Conservation (phyloP, 2,329 filamentous ascomycete genomes). For the Tricladium varicosporioides region DNA sequence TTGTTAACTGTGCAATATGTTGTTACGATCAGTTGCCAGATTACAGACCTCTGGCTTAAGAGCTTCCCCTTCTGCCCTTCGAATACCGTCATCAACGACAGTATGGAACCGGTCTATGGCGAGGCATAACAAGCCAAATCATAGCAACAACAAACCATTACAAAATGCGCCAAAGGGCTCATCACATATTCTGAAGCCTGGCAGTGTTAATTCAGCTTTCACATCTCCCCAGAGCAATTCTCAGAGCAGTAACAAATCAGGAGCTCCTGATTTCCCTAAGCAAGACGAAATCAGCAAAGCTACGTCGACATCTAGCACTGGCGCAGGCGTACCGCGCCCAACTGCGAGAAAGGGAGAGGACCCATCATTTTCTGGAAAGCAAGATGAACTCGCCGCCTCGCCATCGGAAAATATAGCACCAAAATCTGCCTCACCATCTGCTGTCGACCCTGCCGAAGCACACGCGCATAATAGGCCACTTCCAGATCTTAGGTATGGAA, state of each 20-base stretch:
- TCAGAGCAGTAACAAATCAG: constrained; percentile 19
- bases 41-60: constrained; percentile 29
- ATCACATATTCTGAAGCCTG: constrained; percentile 15
- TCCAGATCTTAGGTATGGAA: constrained; percentile 90
- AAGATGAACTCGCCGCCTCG: constrained; percentile 33
- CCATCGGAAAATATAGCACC: constrained; percentile 37
- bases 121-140: constrained; percentile 35
- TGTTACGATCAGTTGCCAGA: constrained; percentile 30
- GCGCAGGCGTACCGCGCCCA: no score
- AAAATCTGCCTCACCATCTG: constrained; percentile 32
- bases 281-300: constrained; percentile 19
- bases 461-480: constrained; percentile 63
- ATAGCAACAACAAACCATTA: constrained; percentile 27
- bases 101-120: constrained; percentile 46
- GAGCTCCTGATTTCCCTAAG: constrained; percentile 22
- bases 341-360: constrained; percentile 18
- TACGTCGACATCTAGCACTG: constrained; percentile 15
- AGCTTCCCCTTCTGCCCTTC: constrained; percentile 28
- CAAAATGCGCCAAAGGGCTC: constrained; percentile 14
- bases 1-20: constrained; percentile 28
- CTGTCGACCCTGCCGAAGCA: constrained; percentile 40
- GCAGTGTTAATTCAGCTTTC: constrained; percentile 16
- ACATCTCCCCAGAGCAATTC: constrained; percentile 17
- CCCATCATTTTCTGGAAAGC: constrained; percentile 22
- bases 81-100: constrained; percentile 35